Base-by-base conservation (phyloP, 2,329 filamentous ascomycete genomes). In the Hirsutella rhossiliensis region DNA sequence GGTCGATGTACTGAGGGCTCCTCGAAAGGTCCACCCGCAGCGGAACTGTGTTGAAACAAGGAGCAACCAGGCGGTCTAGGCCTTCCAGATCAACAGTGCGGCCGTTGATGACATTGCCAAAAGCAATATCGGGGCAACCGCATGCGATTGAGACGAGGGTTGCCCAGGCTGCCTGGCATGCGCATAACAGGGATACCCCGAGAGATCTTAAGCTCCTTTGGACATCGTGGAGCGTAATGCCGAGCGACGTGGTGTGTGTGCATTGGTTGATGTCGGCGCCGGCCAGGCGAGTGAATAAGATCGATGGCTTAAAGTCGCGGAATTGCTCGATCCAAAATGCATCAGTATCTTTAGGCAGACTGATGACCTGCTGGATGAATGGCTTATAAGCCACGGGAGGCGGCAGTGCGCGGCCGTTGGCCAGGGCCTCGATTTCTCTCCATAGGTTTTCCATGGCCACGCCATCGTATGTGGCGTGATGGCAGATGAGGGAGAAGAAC, bases 11-110 rank as follows among this genome's bases (percentile, higher is more conserved):
- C 15, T 69, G 72, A 1, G 60, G 65, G 2, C 58, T 58, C 3
- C 57, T 56, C 1, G 69, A 62, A 11, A 84, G 48, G 29, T 77
- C 63, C 15, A 78, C 63, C 23, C 87, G 75, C 2, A 88, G 57
- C 0, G 89, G 87, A 12, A 95, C 63, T 0, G 89, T 94, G 56
- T 95, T 96, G 69, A 96, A 95, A 58, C 87, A 94, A 0, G 89
- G 89, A 0, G 86, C 87, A n/a, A 94, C 76, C 6, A 95, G 73
- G 4, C 72, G 68, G 32, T 89, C 80, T 11, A 90, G 67, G 0
- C 73, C 75, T 6, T 82, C 72, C 3, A 89, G 60, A 0, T 76
- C 64, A 11, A 86, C 57, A 1, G 80, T 82, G 8, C 89, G 78
- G 2, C 89, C 88, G 55, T 79, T 89, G 45, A 90, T 74, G 3